Conservation (phyloP, 2,329 filamentous ascomycete genomes). For the Ophiosphaerella korrae region DNA sequence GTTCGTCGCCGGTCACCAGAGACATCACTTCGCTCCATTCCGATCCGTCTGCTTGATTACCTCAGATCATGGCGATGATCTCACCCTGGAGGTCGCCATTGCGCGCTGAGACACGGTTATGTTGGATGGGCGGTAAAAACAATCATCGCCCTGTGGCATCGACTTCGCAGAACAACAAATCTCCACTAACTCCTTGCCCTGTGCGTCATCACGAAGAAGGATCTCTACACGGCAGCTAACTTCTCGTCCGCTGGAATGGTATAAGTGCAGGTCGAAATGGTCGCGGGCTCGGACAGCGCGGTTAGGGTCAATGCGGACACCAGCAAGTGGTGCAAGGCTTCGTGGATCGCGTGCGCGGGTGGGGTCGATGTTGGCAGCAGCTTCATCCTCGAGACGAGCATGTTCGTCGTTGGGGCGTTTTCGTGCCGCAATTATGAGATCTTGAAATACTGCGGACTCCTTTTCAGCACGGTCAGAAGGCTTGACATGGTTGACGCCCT, state of each 20-base stretch:
- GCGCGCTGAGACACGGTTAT: slow-evolving; percentile 76
- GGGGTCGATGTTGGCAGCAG: slow-evolving; percentile 81
- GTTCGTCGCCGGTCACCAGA: slow-evolving; percentile 76
- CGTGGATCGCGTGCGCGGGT: slow-evolving; percentile 78
- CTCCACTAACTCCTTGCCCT: slow-evolving; percentile 71
- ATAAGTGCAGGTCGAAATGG: slow-evolving; percentile 81
- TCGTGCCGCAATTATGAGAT: slow-evolving; percentile 76
- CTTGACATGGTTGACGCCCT: slow-evolving; percentile 63
- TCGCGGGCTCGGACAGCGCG: slow-evolving; percentile 89
- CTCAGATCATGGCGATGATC: slow-evolving; percentile 86
- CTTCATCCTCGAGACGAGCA: slow-evolving; percentile 80
- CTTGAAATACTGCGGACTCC: slow-evolving; percentile 68
- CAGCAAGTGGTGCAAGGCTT: slow-evolving; percentile 73
- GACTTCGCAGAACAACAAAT: slow-evolving; percentile 89
- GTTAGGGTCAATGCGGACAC: slow-evolving; percentile 72
- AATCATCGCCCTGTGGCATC: slow-evolving; percentile 79
- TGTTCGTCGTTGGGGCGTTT: slow-evolving; percentile 74
- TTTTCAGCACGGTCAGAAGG: slow-evolving; percentile 63
- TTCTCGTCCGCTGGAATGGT: slow-evolving; percentile 87
- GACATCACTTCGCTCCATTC: slow-evolving; percentile 86
- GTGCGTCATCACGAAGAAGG: slow-evolving; percentile 79
- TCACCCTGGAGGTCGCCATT: slow-evolving; percentile 73
- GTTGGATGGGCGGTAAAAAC: slow-evolving; percentile 85
- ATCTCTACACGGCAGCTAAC: slow-evolving; percentile 89
- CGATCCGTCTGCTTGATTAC: slow-evolving; percentile 62